These are phyloP conservation scores for Cordyceps fumosorosea DNA, from an alignment of 2,329 filamentous ascomycete species.

Conservation along the genomic window DNA sequence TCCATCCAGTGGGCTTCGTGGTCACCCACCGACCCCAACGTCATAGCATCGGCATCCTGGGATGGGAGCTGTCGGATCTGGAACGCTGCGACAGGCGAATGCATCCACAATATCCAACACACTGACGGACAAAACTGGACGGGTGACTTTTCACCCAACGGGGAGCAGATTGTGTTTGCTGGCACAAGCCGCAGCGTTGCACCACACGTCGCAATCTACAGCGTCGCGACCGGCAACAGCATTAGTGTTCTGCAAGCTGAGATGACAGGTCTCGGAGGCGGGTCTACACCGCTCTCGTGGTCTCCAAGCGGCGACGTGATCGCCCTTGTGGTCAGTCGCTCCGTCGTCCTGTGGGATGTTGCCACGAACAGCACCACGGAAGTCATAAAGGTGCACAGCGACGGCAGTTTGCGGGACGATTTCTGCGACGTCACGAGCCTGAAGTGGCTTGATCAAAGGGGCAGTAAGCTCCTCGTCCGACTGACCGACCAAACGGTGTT, in stretches of 20 bases:
- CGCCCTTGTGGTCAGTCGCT: not conserved
- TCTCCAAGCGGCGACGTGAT: not conserved
- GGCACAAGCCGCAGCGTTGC: not conserved
- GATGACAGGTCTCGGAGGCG: not conserved
- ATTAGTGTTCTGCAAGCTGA: not conserved
- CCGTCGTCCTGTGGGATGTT: conserved; percentile 4
- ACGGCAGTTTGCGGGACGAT: not conserved
- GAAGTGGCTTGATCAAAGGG: conserved; percentile 2
- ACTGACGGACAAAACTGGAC: conserved; percentile 2
- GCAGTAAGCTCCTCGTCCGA: conserved; percentile 4
- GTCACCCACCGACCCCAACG: conserved; percentile 1
- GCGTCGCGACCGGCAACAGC: not conserved
- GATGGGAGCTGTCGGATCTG: conserved; percentile 4
- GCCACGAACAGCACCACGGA: not conserved
- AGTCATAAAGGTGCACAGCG: conserved; percentile 1
- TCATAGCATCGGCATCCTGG: conserved; percentile 8
- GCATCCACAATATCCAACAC: not conserved
- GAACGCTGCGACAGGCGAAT: conserved; percentile 3
- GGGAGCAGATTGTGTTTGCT: conserved; percentile 7
- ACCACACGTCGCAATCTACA: not conserved
- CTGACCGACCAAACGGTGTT: not conserved
- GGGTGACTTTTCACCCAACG: conserved; percentile 6
- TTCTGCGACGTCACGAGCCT: conserved; percentile 1
- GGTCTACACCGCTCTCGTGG: conserved; percentile 2
- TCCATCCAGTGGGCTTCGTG: conserved; percentile 7